Evolutionary conservation across 1,284 basidiomycete genomes (phyloP).

Genomic region (Cutaneotrichosporon spelunceum): DNA sequence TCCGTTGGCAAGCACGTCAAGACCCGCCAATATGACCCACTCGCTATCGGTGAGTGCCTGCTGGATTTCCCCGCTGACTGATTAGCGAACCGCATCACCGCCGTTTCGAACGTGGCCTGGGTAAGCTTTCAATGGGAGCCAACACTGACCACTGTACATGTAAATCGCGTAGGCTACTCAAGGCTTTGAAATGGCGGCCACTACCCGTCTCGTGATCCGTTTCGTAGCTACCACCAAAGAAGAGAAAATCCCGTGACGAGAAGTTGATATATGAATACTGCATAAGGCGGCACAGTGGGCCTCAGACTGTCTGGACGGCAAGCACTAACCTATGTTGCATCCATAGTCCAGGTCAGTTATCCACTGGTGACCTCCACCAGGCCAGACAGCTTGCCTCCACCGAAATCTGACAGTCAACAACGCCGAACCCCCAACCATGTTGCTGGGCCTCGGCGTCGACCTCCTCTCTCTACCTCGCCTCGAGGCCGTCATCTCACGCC

Average conservation of each 20-base stretch:
- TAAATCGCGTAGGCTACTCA: neutral
- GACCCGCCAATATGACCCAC: conserved; percentile 9
- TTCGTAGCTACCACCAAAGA: neutral
- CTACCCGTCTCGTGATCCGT: neutral
- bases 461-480: conserved; percentile 69
- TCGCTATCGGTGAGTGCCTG: conserved; percentile 11
- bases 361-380: conserved; percentile 2
- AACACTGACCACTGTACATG: conserved; percentile 11
- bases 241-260: too few species aligned
- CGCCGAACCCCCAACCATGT: conserved; percentile 32
- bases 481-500: conserved; percentile 57
- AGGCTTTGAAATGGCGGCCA: neutral
- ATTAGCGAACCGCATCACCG: conserved; percentile 1
- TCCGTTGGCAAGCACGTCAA: conserved; percentile 8
- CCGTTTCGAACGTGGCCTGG: conserved; percentile 9
- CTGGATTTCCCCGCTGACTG: neutral
- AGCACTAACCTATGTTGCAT: neutral
- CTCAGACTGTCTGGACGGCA: neutral
- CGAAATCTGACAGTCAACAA: neutral
- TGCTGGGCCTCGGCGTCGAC: conserved; percentile 76
- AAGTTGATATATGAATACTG: too few species aligned
- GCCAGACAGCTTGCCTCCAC: neutral
- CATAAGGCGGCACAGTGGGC: too few species aligned
- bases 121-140: neutral
- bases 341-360: too few species aligned